phyloP scores from a whole-genome alignment of 768 basidiomycete species.

The Royoungia palumana region DNA sequence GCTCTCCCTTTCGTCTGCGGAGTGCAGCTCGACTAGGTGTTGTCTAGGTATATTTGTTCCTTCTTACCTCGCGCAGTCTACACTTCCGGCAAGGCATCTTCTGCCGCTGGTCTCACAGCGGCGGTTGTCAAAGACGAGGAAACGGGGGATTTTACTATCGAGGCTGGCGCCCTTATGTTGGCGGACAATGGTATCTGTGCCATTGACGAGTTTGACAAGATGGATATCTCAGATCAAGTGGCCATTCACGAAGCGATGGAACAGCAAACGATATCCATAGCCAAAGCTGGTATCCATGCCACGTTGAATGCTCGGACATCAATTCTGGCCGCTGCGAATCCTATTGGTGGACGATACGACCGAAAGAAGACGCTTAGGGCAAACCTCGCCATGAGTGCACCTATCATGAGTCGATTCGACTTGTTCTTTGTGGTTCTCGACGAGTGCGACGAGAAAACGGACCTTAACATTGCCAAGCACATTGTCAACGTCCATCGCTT shows the following conservation, averaged over 20 bases:
- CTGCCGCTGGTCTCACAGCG: conserved; percentile 97
- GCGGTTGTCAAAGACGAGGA: conserved; percentile 99
- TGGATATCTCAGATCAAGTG: conserved; percentile 98
- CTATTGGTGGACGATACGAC: conserved; percentile 95
- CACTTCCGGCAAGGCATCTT: conserved; percentile 99
- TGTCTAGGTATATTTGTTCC: conserved; percentile 86
- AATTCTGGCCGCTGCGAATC: conserved; percentile 97
- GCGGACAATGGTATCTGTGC: conserved; percentile 99
- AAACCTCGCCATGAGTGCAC: conserved; percentile 96
- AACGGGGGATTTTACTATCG: conserved; percentile 98
- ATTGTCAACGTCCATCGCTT: conserved; percentile 98
- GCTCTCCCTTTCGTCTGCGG: not conserved
- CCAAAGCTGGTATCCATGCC: conserved; percentile 98
- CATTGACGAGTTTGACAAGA: conserved; percentile 99
- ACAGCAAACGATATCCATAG: conserved; percentile 99
- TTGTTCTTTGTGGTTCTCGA: conserved; percentile 98
- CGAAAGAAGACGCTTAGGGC: conserved; percentile 87
- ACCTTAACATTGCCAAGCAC: conserved; percentile 91
- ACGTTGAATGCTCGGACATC: conserved; percentile 97
- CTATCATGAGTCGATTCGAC: conserved; percentile 99
- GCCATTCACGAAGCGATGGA: conserved; percentile 99
- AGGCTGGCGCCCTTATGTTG: conserved; percentile 98
- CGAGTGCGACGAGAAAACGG: conserved; percentile 91
- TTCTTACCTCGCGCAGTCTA: conserved; percentile 98
- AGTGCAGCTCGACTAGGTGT: not conserved